Base-by-base conservation (phyloP, 208 protist genomes). In the Acanthamoeba sp. region DNA sequence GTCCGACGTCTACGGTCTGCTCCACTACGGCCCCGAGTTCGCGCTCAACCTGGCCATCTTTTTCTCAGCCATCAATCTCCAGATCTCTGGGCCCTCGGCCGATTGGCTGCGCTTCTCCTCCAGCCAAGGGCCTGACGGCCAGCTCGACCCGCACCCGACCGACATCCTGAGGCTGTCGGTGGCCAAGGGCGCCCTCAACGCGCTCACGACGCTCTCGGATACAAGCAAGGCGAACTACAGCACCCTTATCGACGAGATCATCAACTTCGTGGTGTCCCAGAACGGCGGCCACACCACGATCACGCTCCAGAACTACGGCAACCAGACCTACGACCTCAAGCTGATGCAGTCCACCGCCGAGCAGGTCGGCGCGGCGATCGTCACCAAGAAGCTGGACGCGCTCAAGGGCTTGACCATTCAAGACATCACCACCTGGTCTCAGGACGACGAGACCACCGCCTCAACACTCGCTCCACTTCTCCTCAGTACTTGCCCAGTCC, bases 21-120 rank as follows among this genome's bases (percentile, higher is more conserved):
- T 76, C 9, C 66, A 76, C 66, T 76, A 76, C 66, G 66, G 66
- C 3, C 66, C 66, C 27, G 66, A 76, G 66, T 76, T 76, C 32
- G 66, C 27, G n/a, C 66, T 76, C 34, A 76, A 76, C 66, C 32
- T 76, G 66, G 66, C 66, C 34, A 76, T 76, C 66, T 76, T 76
- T 32, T 76, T 76, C 66, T 2, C 66, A 10, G 66, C 66, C 66
- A 76, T 76, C 34, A 76, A 76, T 32, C 66, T 76, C 16, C 66
- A 76, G 66, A 76, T 76, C n/a, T 27, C 6, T 14, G 66, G 66
- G 6, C 66, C 66, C n/a, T 40, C 27, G 14, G 66, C 66, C 18
- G 66, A 76, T 20, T 76, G 66, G 66, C 66, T 76, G 14, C 66
- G 66, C 29, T 76, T 76, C 66, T 40, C 27, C 0, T 76, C 66